Evolutionary conservation across 176 grass and related monocot genomes (phyloP).

Genomic region (Elymus sibiricus): DNA sequence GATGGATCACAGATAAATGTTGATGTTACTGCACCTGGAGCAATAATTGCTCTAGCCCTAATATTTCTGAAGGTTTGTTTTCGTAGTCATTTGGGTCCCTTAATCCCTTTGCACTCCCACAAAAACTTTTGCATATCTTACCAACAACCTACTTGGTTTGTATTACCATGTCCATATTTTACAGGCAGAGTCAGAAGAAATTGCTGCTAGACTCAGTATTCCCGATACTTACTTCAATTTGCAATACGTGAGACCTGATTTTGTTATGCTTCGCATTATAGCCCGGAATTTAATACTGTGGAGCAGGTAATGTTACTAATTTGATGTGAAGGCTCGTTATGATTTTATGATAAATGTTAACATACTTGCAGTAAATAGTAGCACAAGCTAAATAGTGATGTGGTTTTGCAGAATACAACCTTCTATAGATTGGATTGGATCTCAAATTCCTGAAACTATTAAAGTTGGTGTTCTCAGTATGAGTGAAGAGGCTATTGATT

Average conservation of each 20-base stretch:
- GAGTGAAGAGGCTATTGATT: constrained; percentile 49
- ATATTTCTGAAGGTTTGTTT: constrained; percentile 85
- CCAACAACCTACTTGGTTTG: constrained; percentile 12
- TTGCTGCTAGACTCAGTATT: constrained; percentile 70
- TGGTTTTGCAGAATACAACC: constrained; percentile 63
- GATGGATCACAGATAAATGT: constrained; percentile 91
- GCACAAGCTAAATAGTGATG: constrained; percentile 15
- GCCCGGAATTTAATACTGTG: constrained; percentile 91
- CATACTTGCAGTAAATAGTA: neutral
- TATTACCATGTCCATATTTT: constrained; percentile 33
- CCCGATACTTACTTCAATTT: constrained; percentile 79
- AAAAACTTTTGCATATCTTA: neutral
- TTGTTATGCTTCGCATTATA: constrained; percentile 93
- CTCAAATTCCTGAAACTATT: constrained; percentile 85
- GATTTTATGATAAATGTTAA: neutral
- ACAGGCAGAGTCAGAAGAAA: constrained; percentile 84
- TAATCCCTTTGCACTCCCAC: neutral
- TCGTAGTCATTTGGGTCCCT: constrained; percentile 3
- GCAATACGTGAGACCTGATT: constrained; percentile 95
- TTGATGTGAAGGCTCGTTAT: neutral
- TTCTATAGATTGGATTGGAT: constrained; percentile 70
- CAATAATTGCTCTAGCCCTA: constrained; percentile 90
- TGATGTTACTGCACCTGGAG: constrained; percentile 95
- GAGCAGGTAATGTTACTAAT: constrained; percentile 66
- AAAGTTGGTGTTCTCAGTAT: constrained; percentile 56